Conservation (phyloP, 2,329 filamentous ascomycete species). For the Epichloe glyceriae region DNA sequence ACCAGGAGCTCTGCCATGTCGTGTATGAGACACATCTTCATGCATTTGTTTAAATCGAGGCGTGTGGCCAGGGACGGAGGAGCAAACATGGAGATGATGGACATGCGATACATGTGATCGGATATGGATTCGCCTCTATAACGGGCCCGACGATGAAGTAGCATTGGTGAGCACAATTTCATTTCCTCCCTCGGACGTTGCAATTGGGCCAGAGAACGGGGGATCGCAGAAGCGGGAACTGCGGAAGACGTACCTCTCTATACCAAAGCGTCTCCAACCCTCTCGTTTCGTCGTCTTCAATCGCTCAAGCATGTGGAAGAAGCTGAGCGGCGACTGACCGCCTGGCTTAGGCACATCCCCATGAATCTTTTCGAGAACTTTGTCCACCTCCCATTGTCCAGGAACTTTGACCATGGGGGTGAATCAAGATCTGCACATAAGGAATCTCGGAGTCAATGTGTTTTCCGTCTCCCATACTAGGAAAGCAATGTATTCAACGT, state of each 20-base stretch:
- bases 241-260: constrained; percentile 35
- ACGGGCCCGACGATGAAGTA: neutral
- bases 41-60: constrained; percentile 72
- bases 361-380: constrained; percentile 52
- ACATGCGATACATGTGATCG: constrained; percentile 99
- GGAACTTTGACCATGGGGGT: constrained; percentile 26
- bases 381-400: constrained; percentile 41
- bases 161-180: neutral
- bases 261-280: constrained; percentile 84
- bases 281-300: constrained; percentile 95
- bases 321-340: constrained; percentile 65
- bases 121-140: constrained; percentile 73
- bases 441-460: neutral
- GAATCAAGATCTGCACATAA: constrained; percentile 16
- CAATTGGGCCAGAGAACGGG: no score
- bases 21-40: constrained; percentile 90
- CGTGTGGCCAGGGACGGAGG: constrained; percentile 58
- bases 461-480: no score
- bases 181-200: no score
- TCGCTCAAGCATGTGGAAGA: constrained; percentile 88
- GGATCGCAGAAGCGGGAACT: neutral
- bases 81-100: constrained; percentile 84
- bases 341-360: constrained; percentile 41
- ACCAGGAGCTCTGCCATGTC: constrained; percentile 96
- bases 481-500: constrained; percentile 1